A percentile compares a stretch with the other conserved stretches of the same genome.
These are phyloP conservation scores for Podospora bellae-mahoneyi DNA, from an alignment of 495 filamentous ascomycete species.

Conservation along the genomic window DNA sequence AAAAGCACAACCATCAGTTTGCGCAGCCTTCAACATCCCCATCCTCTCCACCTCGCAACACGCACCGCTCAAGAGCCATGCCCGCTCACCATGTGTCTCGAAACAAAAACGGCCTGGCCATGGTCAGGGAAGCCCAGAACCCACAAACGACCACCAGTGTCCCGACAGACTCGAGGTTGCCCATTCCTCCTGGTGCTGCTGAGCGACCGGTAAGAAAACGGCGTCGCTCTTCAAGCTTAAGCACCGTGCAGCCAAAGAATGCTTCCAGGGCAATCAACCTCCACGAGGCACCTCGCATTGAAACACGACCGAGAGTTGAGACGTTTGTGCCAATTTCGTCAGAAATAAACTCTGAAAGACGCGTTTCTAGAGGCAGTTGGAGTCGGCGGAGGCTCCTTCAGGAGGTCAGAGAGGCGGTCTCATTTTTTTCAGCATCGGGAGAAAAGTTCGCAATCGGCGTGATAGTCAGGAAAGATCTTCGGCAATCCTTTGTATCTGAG, in stretches of 20 bases:
- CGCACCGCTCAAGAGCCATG: neutral
- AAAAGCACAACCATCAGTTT: too few relatives aligned
- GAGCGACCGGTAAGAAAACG: neutral
- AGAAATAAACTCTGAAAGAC: too few relatives aligned
- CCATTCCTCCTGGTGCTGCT: neutral
- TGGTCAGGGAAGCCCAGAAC: neutral
- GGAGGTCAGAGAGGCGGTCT: neutral
- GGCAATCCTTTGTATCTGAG: neutral
- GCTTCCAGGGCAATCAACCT: too few relatives aligned
- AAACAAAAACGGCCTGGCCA: neutral
- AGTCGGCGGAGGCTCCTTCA: too few relatives aligned
- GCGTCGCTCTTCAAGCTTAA: neutral
- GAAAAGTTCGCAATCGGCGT: neutral
- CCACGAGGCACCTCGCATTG: too few relatives aligned
- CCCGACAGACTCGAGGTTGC: neutral
- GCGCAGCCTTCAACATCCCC: neutral
- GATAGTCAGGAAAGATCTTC: neutral
- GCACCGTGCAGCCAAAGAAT: too few relatives aligned
- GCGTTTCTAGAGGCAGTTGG: too few relatives aligned
- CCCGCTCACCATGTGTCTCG: neutral
- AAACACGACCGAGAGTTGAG: too few relatives aligned
- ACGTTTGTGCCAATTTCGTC: too few relatives aligned
- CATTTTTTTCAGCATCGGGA: neutral
- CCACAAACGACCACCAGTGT: neutral
- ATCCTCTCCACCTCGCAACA: neutral